phyloP scores from a whole-genome alignment of 306 rosid species.

The Pyrus communis region DNA sequence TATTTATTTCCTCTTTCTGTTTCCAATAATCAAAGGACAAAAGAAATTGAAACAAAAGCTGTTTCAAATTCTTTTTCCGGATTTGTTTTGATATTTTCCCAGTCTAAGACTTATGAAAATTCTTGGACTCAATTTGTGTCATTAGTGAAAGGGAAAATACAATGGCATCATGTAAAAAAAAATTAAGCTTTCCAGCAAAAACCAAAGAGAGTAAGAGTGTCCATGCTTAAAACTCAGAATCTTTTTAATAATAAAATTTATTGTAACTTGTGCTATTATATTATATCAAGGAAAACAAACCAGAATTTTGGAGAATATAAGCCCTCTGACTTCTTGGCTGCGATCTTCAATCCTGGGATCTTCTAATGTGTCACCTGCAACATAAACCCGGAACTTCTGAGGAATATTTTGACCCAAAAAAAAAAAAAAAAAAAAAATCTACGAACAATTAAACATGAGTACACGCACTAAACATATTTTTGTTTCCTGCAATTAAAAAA shows the following conservation, averaged over 20 bases:
- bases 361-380: slow-evolving; percentile 81
- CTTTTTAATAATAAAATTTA: background rate
- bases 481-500: background rate
- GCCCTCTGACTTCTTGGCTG: slow-evolving; percentile 97
- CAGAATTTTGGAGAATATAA: slow-evolving; percentile 91
- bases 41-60: background rate
- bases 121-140: background rate
- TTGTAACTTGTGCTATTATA: background rate
- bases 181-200: background rate
- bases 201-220: background rate
- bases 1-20: background rate
- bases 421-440: background rate
- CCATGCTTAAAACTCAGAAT: background rate
- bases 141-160: background rate
- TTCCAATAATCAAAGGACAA: background rate
- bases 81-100: too few relatives aligned
- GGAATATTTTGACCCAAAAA: background rate
- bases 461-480: background rate
- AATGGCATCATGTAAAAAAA: background rate
- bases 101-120: background rate
- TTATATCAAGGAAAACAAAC: slow-evolving; percentile 38
- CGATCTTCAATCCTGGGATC: slow-evolving; percentile 97
- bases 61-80: background rate
- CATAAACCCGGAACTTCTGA: slow-evolving; percentile 13
- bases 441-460: background rate